Evolutionary conservation across 2,329 filamentous ascomycete species (phyloP).

Genomic region (Talaromyces funiculosus): DNA sequence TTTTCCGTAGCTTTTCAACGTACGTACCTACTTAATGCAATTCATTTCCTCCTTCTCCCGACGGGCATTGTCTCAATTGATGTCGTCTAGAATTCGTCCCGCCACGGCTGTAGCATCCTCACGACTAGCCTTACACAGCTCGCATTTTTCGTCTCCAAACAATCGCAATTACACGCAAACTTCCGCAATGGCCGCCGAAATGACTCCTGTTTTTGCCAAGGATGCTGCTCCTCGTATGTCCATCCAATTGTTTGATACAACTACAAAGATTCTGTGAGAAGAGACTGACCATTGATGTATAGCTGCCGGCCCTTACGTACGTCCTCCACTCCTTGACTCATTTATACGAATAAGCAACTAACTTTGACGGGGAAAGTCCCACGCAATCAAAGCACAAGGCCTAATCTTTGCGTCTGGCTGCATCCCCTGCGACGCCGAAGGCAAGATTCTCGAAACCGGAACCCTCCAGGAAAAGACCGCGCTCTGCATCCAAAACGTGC

Average conservation of each 20-base stretch:
- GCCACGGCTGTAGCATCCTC: background rate
- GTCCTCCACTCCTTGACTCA: slow-evolving; percentile 11
- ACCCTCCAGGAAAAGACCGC: slow-evolving; percentile 64
- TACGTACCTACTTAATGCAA: background rate
- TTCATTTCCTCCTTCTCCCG: background rate
- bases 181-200: slow-evolving; percentile 30
- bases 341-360: background rate
- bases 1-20: background rate
- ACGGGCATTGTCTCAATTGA: slow-evolving; percentile 1
- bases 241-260: background rate
- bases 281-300: slow-evolving; percentile 5
- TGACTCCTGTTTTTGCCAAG: slow-evolving; percentile 36
- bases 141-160: background rate
- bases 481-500: slow-evolving; percentile 71
- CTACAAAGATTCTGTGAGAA: background rate
- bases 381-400: slow-evolving; percentile 62
- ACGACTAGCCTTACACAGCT: background rate
- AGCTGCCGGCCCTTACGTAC: slow-evolving; percentile 43
- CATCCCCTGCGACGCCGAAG: slow-evolving; percentile 64
- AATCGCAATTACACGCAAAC: background rate
- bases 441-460: slow-evolving; percentile 55
- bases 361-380: slow-evolving; percentile 27
- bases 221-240: slow-evolving; percentile 44
- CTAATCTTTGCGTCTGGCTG: slow-evolving; percentile 68
- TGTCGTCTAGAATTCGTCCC: slow-evolving; percentile 2